A percentile compares a stretch with the other conserved stretches of the same genome.
Evolutionary conservation across 2,329 filamentous ascomycete genomes (phyloP).

Genomic region (Fusarium mangiferae): DNA sequence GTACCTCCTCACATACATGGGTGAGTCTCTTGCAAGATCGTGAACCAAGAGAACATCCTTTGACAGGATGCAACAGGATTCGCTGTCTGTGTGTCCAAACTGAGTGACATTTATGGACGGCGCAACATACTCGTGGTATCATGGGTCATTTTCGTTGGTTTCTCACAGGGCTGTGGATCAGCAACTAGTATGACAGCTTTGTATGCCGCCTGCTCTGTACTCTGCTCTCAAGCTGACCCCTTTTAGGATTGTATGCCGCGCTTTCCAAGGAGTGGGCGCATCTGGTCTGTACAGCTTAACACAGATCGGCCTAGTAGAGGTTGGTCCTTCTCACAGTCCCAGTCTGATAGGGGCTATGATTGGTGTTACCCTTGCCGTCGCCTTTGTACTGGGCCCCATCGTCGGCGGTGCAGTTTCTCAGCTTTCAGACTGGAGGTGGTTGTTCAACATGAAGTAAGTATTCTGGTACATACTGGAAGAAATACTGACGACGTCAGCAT

Average conservation of each 20-base stretch:
- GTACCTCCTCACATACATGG: conserved; percentile 68
- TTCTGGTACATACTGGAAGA: neutral
- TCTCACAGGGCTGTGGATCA: conserved; percentile 64
- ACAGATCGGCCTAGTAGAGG: conserved; percentile 66
- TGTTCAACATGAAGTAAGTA: conserved; percentile 70
- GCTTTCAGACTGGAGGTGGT: conserved; percentile 65
- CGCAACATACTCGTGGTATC: conserved; percentile 60
- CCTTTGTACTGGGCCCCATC: conserved; percentile 68
- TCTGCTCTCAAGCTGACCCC: conserved; percentile 30
- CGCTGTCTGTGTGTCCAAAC: conserved; percentile 66
- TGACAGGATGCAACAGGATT: conserved; percentile 55
- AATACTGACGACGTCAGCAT: conserved; percentile 52
- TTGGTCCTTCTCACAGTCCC: conserved; percentile 63
- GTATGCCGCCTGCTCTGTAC: conserved; percentile 49
- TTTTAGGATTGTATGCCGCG: conserved; percentile 65
- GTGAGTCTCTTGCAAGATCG: conserved; percentile 44
- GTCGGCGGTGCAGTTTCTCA: conserved; percentile 66
- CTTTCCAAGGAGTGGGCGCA: conserved; percentile 69
- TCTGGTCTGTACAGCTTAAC: conserved; percentile 70
- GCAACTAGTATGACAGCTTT: conserved; percentile 62
- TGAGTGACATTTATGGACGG: conserved; percentile 69
- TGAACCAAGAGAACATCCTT: neutral
- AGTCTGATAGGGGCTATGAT: conserved; percentile 65
- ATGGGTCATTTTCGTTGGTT: conserved; percentile 65
- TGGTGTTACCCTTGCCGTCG: conserved; percentile 65